phyloP scores from a whole-genome alignment of 768 basidiomycete genomes.

The Lactarius indigo region DNA sequence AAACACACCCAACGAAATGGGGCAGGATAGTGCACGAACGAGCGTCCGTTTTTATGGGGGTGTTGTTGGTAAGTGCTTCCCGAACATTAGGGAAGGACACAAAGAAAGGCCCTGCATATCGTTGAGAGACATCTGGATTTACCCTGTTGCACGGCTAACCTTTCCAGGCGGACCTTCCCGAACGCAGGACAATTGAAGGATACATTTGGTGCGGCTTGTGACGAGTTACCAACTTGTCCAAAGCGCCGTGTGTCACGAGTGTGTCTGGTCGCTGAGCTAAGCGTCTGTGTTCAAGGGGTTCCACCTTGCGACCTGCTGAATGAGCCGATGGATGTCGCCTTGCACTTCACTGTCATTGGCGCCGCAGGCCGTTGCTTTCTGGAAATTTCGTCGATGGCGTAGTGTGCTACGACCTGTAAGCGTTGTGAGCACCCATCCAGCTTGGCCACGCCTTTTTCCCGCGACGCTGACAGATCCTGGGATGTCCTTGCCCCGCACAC shows the following conservation, averaged over 20 bases:
- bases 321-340: too few relatives aligned
- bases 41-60: conserved; percentile 86
- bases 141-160: conserved; percentile 39
- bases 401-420: background rate
- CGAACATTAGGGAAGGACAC: conserved; percentile 87
- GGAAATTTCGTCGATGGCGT: background rate
- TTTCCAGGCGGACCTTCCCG: conserved; percentile 83
- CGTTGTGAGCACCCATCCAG: too few relatives aligned
- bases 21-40: conserved; percentile 91
- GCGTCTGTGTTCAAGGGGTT: too few relatives aligned
- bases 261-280: too few relatives aligned
- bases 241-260: too few relatives aligned
- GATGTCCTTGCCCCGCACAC: too few relatives aligned
- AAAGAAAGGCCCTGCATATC: conserved; percentile 79
- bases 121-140: background rate
- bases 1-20: conserved; percentile 86
- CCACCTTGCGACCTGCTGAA: too few relatives aligned
- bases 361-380: too few relatives aligned
- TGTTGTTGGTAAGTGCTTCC: conserved; percentile 73
- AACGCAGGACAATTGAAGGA: conserved; percentile 54
- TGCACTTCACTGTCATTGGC: background rate
- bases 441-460: too few relatives aligned
- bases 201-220: conserved; percentile 44
- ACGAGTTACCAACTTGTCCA: background rate
- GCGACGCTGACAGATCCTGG: too few relatives aligned